Evolutionary conservation across 345 rosid genomes (phyloP).

Genomic region (Zanthoxylum bungeanum): DNA sequence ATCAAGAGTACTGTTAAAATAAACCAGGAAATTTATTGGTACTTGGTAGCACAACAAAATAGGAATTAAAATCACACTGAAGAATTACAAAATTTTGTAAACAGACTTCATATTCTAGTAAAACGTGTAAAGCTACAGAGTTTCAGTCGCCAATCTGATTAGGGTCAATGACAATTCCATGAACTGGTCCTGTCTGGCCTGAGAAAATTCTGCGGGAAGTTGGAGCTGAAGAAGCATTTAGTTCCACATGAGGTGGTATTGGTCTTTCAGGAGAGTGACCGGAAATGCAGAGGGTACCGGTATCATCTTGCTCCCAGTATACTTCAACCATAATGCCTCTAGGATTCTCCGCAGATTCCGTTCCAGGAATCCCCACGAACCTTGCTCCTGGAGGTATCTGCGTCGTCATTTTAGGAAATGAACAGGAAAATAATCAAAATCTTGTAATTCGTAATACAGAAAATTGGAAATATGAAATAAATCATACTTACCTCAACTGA

Average conservation of each 20-base stretch:
- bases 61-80: background rate
- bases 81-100: background rate
- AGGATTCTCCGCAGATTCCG: conserved; percentile 55
- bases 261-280: conserved; percentile 76
- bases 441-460: background rate
- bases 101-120: background rate
- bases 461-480: background rate
- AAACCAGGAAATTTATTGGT: too few species aligned
- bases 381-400: conserved; percentile 86
- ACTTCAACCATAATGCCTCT: conserved; percentile 89
- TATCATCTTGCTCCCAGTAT: conserved; percentile 81
- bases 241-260: conserved; percentile 43
- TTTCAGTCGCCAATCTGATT: conserved; percentile 22
- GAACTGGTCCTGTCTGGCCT: conserved; percentile 38
- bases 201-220: conserved; percentile 19
- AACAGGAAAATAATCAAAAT: background rate
- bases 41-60: background rate
- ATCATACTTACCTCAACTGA: conserved; percentile 48
- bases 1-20: too few species aligned
- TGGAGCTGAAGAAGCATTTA: conserved; percentile 25
- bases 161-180: conserved; percentile 61
- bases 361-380: conserved; percentile 74
- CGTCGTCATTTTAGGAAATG: conserved; percentile 6
- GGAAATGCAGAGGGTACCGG: conserved; percentile 81
- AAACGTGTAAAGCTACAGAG: background rate